Evolutionary conservation across 768 basidiomycete genomes (phyloP).

Genomic region (Cubamyces lactineus): DNA sequence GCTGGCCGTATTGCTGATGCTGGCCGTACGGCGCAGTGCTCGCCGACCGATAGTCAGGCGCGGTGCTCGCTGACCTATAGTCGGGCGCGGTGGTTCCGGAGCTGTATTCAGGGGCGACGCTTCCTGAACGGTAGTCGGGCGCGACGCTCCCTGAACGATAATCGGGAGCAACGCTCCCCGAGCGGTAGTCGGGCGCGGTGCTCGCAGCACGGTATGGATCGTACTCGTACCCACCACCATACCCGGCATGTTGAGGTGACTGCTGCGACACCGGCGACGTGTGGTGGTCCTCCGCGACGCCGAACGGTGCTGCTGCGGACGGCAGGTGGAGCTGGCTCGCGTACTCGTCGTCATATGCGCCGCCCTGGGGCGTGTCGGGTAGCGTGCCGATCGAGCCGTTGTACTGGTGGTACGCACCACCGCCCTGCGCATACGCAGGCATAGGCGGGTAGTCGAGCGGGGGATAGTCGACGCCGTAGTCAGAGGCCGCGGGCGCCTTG

Average conservation of each 20-base stretch:
- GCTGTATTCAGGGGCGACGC: constrained; percentile 15
- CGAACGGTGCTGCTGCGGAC: constrained; percentile 59
- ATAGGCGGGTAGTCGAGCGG: constrained; percentile 62
- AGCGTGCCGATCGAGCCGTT: constrained; percentile 62
- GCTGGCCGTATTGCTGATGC: constrained; percentile 11
- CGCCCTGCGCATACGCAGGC: constrained; percentile 73
- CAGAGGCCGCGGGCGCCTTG: constrained; percentile 40
- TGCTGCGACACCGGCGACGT: neutral
- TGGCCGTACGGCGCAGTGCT: constrained; percentile 15
- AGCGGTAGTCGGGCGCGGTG: constrained; percentile 22
- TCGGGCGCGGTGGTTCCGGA: constrained; percentile 18
- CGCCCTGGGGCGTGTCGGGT: constrained; percentile 52
- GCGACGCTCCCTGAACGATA: constrained; percentile 15
- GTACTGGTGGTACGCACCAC: constrained; percentile 61
- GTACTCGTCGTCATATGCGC: constrained; percentile 67
- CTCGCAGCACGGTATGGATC: constrained; percentile 19
- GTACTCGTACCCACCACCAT: constrained; percentile 23
- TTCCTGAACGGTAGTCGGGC: constrained; percentile 18
- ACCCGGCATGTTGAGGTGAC: constrained; percentile 15
- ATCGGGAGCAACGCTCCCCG: constrained; percentile 15
- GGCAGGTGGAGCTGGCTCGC: constrained; percentile 66
- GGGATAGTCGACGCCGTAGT: constrained; percentile 44
- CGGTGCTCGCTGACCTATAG: constrained; percentile 9
- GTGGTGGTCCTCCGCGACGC: constrained; percentile 32
- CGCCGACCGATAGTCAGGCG: constrained; percentile 12